These are phyloP conservation scores for Mycena sp. DNA, from an alignment of 1,284 basidiomycete species.

Conservation along the genomic window DNA sequence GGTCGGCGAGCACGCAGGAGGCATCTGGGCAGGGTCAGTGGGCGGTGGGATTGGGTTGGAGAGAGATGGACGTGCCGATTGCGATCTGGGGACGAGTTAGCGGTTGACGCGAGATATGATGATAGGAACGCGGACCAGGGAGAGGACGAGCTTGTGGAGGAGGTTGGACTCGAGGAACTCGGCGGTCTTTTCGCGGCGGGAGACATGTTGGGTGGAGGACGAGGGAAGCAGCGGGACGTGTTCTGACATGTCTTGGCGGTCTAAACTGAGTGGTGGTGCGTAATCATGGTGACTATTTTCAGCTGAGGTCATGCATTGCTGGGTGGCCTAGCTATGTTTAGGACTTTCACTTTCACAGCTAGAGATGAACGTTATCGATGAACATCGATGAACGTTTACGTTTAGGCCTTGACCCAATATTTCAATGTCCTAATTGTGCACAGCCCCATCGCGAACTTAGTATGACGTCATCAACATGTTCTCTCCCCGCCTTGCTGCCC, in stretches of 20 bases:
- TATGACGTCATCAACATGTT: too few species aligned
- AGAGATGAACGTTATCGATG: too few species aligned
- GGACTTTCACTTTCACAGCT: too few species aligned
- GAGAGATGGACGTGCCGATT: constrained; percentile 21
- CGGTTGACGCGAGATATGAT: neutral
- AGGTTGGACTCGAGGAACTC: constrained; percentile 60
- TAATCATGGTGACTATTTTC: too few species aligned
- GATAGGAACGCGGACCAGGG: constrained; percentile 60
- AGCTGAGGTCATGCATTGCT: too few species aligned
- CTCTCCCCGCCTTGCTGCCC: too few species aligned
- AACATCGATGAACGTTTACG: too few species aligned
- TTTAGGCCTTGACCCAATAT: too few species aligned
- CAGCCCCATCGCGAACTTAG: neutral
- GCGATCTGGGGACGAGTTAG: constrained; percentile 20
- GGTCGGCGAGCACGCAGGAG: constrained; percentile 71
- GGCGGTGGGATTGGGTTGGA: constrained; percentile 14
- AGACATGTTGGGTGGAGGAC: neutral
- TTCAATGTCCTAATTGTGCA: constrained; percentile 26
- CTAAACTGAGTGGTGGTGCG: constrained; percentile 39
- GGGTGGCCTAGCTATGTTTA: too few species aligned
- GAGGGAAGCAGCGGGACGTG: constrained; percentile 63
- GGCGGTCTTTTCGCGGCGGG: constrained; percentile 49
- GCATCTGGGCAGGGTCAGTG: constrained; percentile 57
- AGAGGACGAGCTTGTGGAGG: constrained; percentile 68
- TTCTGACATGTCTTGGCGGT: too few species aligned